Evolutionary conservation across 805 yeast species (phyloP).

Genomic region (Zygotorulaspora danielsina): DNA sequence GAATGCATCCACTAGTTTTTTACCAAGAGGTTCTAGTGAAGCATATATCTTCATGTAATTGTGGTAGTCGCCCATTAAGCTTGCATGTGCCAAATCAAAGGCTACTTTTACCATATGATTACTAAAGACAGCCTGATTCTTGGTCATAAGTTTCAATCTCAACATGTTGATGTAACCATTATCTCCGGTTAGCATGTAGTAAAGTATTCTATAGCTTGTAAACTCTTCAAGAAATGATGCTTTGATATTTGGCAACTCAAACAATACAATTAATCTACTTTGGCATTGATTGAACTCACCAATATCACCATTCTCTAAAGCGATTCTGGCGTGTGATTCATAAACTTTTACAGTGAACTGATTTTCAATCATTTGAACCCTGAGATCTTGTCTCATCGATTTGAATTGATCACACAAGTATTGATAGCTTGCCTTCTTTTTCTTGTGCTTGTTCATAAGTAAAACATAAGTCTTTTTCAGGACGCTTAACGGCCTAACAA

Average conservation of each 20-base stretch:
- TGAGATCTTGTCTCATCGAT: slow-evolving; percentile 86
- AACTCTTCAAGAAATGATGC: slow-evolving; percentile 55
- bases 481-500: slow-evolving; percentile 69
- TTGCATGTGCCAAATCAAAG: slow-evolving; percentile 32
- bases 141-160: slow-evolving; percentile 21
- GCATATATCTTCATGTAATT: slow-evolving; percentile 44
- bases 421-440: slow-evolving; percentile 53
- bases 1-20: slow-evolving; percentile 49
- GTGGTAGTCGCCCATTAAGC: slow-evolving; percentile 47
- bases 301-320: slow-evolving; percentile 74
- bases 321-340: slow-evolving; percentile 82
- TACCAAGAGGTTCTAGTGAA: slow-evolving; percentile 41
- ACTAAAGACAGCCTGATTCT: slow-evolving; percentile 15
- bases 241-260: slow-evolving; percentile 40
- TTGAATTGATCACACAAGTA: slow-evolving; percentile 87
- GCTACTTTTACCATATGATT: slow-evolving; percentile 27
- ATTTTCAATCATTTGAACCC: slow-evolving; percentile 82
- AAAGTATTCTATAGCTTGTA: slow-evolving; percentile 65
- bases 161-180: slow-evolving; percentile 30
- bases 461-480: slow-evolving; percentile 53
- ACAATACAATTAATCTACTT: slow-evolving; percentile 66
- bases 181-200: slow-evolving; percentile 70
- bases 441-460: slow-evolving; percentile 50
- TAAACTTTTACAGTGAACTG: slow-evolving; percentile 75
- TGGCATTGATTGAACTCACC: slow-evolving; percentile 97